Conservation (phyloP, 208 protist genomes). For the Vickermania spadyakhi region DNA sequence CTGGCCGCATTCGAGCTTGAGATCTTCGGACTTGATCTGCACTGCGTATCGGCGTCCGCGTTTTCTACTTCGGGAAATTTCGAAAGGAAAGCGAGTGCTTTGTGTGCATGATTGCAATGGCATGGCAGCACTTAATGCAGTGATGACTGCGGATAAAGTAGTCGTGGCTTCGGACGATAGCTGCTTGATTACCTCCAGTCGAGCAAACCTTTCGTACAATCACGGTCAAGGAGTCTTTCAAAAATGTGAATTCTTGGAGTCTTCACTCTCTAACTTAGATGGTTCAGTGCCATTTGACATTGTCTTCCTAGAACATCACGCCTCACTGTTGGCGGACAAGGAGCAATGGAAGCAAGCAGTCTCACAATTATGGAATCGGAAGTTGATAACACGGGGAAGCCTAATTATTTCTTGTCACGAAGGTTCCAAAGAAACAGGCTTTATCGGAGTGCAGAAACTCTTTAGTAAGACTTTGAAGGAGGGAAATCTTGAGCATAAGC, state of each 20-base stretch:
- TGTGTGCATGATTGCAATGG: slow-evolving; percentile 73
- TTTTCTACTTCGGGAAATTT: slow-evolving; percentile 53
- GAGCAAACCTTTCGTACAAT: slow-evolving; percentile 65
- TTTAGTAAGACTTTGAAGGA: not conserved
- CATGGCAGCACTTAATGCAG: slow-evolving; percentile 52
- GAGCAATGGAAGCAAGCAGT: slow-evolving; percentile 52
- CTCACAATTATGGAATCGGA: not conserved
- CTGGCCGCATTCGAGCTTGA: slow-evolving; percentile 26
- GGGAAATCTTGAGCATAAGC: not conserved
- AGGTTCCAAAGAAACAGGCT: not conserved
- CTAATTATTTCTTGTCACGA: not conserved
- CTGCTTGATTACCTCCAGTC: slow-evolving; percentile 30
- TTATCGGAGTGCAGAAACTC: not conserved
- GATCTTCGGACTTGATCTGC: slow-evolving; percentile 30
- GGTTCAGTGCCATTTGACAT: slow-evolving; percentile 37
- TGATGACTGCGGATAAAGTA: slow-evolving; percentile 73
- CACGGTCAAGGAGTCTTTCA: slow-evolving; percentile 50
- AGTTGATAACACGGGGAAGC: not conserved
- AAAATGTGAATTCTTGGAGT: slow-evolving; percentile 37
- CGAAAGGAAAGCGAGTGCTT: slow-evolving; percentile 52
- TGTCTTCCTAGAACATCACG: slow-evolving; percentile 64
- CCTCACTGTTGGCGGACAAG: slow-evolving; percentile 23
- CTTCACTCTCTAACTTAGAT: slow-evolving; percentile 25
- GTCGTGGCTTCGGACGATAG: slow-evolving; percentile 39
- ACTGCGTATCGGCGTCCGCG: slow-evolving; percentile 56